These are phyloP conservation scores for Coprinopsis marcescibilis DNA, from an alignment of 768 basidiomycete species.

Conservation along the genomic window DNA sequence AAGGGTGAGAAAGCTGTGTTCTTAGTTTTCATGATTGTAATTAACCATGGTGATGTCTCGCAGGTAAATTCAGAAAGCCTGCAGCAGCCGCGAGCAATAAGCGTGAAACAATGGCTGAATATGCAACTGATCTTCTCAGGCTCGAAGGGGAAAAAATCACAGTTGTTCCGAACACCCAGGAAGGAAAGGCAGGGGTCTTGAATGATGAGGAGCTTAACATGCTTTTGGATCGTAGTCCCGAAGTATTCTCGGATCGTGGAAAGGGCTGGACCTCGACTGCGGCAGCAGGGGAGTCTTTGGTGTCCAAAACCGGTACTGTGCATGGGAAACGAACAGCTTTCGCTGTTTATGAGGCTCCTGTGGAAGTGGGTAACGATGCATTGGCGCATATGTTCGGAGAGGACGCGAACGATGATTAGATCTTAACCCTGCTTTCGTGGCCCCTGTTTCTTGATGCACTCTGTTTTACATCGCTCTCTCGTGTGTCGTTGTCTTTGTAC, in stretches of 20 bases:
- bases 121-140: slow-evolving; percentile 69
- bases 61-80: slow-evolving; percentile 82
- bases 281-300: slow-evolving; percentile 2
- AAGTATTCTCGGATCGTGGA: slow-evolving; percentile 65
- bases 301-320: neutral
- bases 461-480: neutral
- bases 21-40: neutral
- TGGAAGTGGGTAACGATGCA: slow-evolving; percentile 58
- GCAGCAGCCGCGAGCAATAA: slow-evolving; percentile 42
- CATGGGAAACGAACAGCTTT: slow-evolving; percentile 48
- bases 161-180: slow-evolving; percentile 69
- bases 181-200: slow-evolving; percentile 67
- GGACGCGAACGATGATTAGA: slow-evolving; percentile 19
- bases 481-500: neutral
- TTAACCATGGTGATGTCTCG: neutral
- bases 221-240: slow-evolving; percentile 73
- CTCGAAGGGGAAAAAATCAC: slow-evolving; percentile 89
- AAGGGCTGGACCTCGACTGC: slow-evolving; percentile 63
- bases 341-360: slow-evolving; percentile 70
- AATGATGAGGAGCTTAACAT: slow-evolving; percentile 76
- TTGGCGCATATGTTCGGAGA: slow-evolving; percentile 66
- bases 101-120: slow-evolving; percentile 67
- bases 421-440: neutral
- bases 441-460: too few relatives aligned
- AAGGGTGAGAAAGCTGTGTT: slow-evolving; percentile 49